phyloP scores from a whole-genome alignment of 768 basidiomycete genomes.

The Lactarius indigo region DNA sequence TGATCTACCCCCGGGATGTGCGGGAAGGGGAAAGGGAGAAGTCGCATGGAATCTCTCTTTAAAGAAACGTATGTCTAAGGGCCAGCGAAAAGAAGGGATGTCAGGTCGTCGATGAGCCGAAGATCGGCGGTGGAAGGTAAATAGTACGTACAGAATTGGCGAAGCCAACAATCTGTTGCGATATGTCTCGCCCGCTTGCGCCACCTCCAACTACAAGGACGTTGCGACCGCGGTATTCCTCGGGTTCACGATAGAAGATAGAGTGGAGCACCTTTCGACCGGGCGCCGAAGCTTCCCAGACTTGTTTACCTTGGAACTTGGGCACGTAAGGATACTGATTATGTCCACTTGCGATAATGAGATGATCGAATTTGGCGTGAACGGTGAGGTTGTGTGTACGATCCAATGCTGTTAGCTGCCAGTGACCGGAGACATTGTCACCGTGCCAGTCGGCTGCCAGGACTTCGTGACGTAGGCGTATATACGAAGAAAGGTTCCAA shows the following conservation, averaged over 20 bases:
- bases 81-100: conserved; percentile 16
- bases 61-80: neutral
- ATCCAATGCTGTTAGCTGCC: conserved; percentile 41
- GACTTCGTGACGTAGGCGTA: conserved; percentile 44
- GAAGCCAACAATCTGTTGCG: conserved; percentile 44
- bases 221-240: conserved; percentile 39
- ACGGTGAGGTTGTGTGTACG: conserved; percentile 25
- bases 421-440: conserved; percentile 35
- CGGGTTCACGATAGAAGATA: conserved; percentile 29
- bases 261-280: conserved; percentile 48
- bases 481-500: conserved; percentile 38
- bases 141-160: conserved; percentile 43
- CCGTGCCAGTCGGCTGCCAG: conserved; percentile 44
- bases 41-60: neutral
- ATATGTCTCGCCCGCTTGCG: conserved; percentile 45
- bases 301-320: conserved; percentile 38
- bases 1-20: neutral
- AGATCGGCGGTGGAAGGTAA: conserved; percentile 30
- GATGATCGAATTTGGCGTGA: conserved; percentile 47
- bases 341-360: conserved; percentile 53
- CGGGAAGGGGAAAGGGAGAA: conserved; percentile 1
- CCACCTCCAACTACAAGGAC: conserved; percentile 52
- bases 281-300: conserved; percentile 40
- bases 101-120: neutral
- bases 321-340: conserved; percentile 49